Evolutionary conservation across 768 basidiomycete species (phyloP).

Genomic region (Tricholoma bakamatsutake): DNA sequence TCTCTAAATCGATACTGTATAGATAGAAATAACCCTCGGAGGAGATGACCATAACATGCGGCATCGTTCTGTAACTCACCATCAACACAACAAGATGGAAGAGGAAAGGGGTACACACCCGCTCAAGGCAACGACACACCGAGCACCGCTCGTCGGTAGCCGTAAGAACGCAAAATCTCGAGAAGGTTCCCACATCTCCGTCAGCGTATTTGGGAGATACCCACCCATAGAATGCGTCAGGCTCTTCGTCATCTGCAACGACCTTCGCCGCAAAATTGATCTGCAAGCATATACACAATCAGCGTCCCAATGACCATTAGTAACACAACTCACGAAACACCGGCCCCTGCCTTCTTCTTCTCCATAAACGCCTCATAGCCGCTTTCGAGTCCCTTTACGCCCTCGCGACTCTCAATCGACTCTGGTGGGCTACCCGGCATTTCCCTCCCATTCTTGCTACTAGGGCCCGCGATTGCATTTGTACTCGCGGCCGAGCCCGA

Average conservation of each 20-base stretch:
- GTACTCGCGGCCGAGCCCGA: neutral
- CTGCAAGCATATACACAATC: constrained; percentile 11
- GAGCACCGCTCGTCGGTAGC: constrained; percentile 69
- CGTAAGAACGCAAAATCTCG: constrained; percentile 91
- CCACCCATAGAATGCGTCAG: constrained; percentile 77
- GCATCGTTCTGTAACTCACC: constrained; percentile 60
- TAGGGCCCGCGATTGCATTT: neutral
- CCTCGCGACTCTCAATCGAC: constrained; percentile 50
- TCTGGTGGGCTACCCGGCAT: neutral
- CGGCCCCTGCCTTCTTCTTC: constrained; percentile 53
- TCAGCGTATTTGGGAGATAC: constrained; percentile 82
- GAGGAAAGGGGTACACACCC: constrained; percentile 48
- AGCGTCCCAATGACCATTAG: neutral
- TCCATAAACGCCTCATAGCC: constrained; percentile 87
- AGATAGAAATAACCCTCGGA: constrained; percentile 95
- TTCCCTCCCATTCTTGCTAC: neutral
- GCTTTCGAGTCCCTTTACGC: constrained; percentile 55
- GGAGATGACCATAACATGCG: constrained; percentile 96
- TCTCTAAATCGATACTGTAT: constrained; percentile 93
- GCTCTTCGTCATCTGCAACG: constrained; percentile 68
- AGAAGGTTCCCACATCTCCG: constrained; percentile 96
- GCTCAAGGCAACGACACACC: constrained; percentile 86
- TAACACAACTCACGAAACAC: constrained; percentile 43
- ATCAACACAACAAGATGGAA: neutral
- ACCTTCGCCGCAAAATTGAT: constrained; percentile 59